Conservation (phyloP, 2,329 filamentous ascomycete genomes). For the Sporothrix pallida region DNA sequence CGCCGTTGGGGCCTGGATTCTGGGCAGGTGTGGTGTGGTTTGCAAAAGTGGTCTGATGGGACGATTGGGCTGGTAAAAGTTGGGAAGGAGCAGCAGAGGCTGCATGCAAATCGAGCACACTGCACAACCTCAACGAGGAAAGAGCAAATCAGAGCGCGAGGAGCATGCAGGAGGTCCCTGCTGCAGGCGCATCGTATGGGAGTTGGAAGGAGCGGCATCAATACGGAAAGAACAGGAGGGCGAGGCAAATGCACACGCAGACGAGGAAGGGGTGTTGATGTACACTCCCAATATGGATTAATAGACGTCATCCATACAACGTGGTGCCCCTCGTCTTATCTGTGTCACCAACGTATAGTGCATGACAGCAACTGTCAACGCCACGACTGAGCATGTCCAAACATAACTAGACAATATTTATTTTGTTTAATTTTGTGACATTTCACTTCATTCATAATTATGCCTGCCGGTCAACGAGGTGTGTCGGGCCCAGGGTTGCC, state of each 20-base stretch:
- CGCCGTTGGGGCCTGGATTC: neutral
- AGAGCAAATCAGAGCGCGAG: constrained; percentile 10
- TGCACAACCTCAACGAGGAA: neutral
- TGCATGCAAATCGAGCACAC: neutral
- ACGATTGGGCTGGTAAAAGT: constrained; percentile 25
- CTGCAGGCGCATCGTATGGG: constrained; percentile 7
- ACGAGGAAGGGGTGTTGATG: neutral
- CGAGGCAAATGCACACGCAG: neutral
- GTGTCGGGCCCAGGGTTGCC: neutral
- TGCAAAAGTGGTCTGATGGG: constrained; percentile 35
- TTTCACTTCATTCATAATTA: neutral
- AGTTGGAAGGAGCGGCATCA: neutral
- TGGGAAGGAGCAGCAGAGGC: constrained; percentile 1
- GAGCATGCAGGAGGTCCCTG: neutral
- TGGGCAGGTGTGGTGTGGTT: constrained; percentile 33
- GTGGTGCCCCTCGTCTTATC: neutral
- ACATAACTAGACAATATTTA: neutral
- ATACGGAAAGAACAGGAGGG: constrained; percentile 11
- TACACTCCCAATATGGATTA: neutral
- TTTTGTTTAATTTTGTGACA: neutral
- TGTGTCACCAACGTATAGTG: neutral
- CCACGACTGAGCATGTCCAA: too few species aligned
- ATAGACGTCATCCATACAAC: constrained; percentile 4
- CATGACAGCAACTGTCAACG: too few species aligned
- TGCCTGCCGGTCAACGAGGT: neutral